Percentiles rank a stretch among this genome's conserved stretches.
Conservation (phyloP, 2,329 filamentous ascomycete genomes). For the Diaporthe amygdali region DNA sequence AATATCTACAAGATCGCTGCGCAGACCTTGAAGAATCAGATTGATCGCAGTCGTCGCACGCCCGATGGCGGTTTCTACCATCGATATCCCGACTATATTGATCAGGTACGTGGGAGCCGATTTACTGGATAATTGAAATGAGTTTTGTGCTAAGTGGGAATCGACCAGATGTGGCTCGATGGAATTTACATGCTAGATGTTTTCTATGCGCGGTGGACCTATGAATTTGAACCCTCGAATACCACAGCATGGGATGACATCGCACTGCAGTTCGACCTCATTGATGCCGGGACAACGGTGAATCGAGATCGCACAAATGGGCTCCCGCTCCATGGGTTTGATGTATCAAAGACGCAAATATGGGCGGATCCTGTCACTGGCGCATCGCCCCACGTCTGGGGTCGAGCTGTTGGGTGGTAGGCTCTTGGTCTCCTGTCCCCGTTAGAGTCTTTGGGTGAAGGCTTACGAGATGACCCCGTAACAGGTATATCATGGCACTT, state of each 20-base stretch:
- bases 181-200: constrained; percentile 46
- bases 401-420: constrained; percentile 46
- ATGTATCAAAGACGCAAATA: constrained; percentile 47
- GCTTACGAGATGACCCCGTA: not conserved
- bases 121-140: constrained; percentile 30
- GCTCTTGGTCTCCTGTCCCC: not conserved
- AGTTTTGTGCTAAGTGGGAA: constrained; percentile 41
- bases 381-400: constrained; percentile 56
- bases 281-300: constrained; percentile 31
- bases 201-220: constrained; percentile 33
- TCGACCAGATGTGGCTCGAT: constrained; percentile 50
- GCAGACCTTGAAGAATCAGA: not conserved
- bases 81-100: not conserved
- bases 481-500: constrained; percentile 35
- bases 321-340: constrained; percentile 58
- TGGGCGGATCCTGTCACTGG: constrained; percentile 56
- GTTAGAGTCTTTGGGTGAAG: not conserved
- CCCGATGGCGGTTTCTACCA: not conserved
- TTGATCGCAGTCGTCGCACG: not conserved
- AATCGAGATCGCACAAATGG: constrained; percentile 43
- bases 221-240: constrained; percentile 30
- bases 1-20: constrained; percentile 1
- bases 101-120: not conserved
- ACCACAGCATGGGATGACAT: constrained; percentile 29
- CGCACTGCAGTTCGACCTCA: constrained; percentile 2